These are phyloP conservation scores for Mycena citricolor DNA, from an alignment of 1,284 basidiomycete species.

Conservation along the genomic window DNA sequence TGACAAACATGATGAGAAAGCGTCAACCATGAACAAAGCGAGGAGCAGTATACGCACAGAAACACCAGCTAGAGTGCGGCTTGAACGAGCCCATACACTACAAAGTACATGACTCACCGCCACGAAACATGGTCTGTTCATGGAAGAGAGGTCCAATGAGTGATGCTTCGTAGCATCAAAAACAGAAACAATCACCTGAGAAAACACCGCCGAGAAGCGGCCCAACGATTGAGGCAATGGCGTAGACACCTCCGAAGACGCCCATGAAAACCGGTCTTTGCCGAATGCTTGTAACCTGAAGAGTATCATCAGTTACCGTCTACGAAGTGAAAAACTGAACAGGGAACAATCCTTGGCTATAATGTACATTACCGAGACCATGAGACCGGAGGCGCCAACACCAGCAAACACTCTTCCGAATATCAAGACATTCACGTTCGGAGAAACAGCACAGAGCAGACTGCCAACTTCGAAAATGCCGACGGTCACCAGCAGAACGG, in stretches of 20 bases:
- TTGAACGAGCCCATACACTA: neutral
- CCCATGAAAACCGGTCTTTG: constrained; percentile 22
- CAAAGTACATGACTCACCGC: constrained; percentile 8
- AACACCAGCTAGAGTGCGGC: constrained; percentile 19
- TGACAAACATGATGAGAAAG: neutral
- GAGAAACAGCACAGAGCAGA: constrained; percentile 50
- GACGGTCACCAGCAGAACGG: constrained; percentile 34
- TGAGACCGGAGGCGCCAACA: constrained; percentile 31
- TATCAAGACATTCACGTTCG: constrained; percentile 42
- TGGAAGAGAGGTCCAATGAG: neutral
- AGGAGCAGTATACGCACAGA: constrained; percentile 24
- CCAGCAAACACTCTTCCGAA: constrained; percentile 42
- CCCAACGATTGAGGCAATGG: constrained; percentile 21
- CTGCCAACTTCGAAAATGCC: constrained; percentile 44
- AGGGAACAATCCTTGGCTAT: constrained; percentile 12
- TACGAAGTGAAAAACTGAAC: neutral
- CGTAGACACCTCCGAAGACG: constrained; percentile 21
- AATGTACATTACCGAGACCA: constrained; percentile 19
- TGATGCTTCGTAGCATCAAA: too few species aligned
- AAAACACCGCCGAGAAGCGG: constrained; percentile 24
- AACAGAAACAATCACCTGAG: constrained; percentile 7
- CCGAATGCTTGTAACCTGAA: constrained; percentile 13
- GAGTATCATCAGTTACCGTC: too few species aligned
- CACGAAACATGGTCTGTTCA: constrained; percentile 18
- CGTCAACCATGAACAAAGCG: neutral